Evolutionary conservation across 352 stramenopile genomes (phyloP).

Genomic region (Pythium pyrilobum): DNA sequence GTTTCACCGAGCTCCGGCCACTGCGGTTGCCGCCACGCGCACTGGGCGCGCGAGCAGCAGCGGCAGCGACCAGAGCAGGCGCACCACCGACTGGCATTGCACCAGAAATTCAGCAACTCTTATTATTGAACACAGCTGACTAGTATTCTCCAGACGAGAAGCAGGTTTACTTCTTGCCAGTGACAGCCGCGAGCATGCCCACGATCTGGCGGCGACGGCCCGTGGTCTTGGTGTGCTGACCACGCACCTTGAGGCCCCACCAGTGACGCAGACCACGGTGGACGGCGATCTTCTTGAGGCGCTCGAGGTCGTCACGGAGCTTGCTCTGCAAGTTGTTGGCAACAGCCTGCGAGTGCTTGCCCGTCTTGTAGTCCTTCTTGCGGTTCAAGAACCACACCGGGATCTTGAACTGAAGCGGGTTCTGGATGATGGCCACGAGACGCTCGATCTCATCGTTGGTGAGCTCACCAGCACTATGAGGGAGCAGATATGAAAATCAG

Average conservation of each 20-base stretch:
- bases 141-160: conserved; percentile 20
- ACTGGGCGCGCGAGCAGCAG: not conserved
- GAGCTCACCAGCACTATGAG: conserved; percentile 91
- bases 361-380: conserved; percentile 99
- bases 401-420: conserved; percentile 99
- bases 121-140: conserved; percentile 36
- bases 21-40: not conserved
- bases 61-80: conserved; percentile 9
- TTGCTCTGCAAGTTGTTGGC: conserved; percentile 98
- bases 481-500: not conserved
- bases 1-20: conserved; percentile 2
- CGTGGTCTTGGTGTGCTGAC: conserved; percentile 99
- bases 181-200: conserved; percentile 57
- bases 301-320: conserved; percentile 98
- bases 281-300: conserved; percentile 99
- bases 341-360: conserved; percentile 98
- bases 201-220: conserved; percentile 89
- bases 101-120: conserved; percentile 61
- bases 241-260: conserved; percentile 99
- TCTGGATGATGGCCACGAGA: conserved; percentile 99
- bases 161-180: conserved; percentile 66
- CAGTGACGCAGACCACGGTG: conserved; percentile 99
- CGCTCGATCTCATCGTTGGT: conserved; percentile 99
- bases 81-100: conserved; percentile 32
- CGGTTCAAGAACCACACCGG: conserved; percentile 99